A percentile compares a stretch with the other conserved stretches of the same genome.
These are phyloP conservation scores for Leucosporidium creatinivorum DNA, from an alignment of 768 basidiomycete genomes.

Conservation along the genomic window DNA sequence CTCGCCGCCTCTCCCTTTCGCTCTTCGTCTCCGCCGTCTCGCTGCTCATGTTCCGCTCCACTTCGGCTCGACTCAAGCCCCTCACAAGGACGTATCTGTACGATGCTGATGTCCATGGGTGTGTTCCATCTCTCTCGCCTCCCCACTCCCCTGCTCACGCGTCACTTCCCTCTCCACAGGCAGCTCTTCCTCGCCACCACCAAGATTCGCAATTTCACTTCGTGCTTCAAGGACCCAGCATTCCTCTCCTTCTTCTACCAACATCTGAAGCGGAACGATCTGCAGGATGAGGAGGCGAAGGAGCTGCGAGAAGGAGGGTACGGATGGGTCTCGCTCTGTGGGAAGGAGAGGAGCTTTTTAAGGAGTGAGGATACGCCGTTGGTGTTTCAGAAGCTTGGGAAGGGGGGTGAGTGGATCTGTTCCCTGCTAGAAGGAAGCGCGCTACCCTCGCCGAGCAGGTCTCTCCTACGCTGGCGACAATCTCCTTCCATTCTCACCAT, in stretches of 20 bases:
- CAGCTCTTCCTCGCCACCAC: conserved; percentile 29
- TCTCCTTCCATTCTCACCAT: no score
- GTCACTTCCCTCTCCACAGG: conserved; percentile 33
- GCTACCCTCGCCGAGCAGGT: no score
- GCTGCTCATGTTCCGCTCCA: no score
- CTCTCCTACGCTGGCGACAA: no score
- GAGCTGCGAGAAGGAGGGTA: conserved; percentile 14
- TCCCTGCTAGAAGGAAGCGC: no score
- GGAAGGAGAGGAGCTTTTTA: conserved; percentile 28
- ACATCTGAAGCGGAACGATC: conserved; percentile 3
- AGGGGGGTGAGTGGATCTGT: conserved; percentile 3
- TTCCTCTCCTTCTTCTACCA: conserved; percentile 32
- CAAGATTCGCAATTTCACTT: conserved; percentile 24
- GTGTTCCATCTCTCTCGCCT: no score
- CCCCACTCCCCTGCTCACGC: no score
- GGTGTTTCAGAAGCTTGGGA: conserved; percentile 28
- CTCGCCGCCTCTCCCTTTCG: no score
- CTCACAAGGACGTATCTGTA: no score
- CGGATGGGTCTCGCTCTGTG: conserved; percentile 24
- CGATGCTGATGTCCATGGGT: no score
- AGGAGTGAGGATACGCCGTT: conserved; percentile 22
- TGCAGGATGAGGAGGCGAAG: background rate
- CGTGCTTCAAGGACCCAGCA: conserved; percentile 26
- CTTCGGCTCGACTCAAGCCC: no score
- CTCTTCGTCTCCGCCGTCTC: no score